Evolutionary conservation across 345 rosid species (phyloP).

Genomic region (Citrus medica): DNA sequence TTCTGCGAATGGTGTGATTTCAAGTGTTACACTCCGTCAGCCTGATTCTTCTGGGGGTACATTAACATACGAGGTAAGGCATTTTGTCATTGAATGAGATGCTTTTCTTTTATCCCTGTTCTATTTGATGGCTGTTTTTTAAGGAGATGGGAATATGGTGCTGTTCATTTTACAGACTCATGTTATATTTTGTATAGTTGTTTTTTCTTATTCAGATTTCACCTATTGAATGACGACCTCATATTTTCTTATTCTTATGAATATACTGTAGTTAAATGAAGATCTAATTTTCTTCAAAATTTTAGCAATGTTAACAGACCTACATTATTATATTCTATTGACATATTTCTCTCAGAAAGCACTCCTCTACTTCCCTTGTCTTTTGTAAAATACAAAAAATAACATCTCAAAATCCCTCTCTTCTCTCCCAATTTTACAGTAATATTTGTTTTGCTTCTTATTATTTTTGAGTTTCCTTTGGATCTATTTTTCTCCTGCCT

Average conservation of each 20-base stretch:
- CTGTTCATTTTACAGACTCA: background rate
- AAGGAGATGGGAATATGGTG: background rate
- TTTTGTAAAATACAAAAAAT: background rate
- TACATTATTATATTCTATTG: background rate
- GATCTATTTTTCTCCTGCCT: background rate
- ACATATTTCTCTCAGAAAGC: background rate
- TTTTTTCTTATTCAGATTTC: background rate
- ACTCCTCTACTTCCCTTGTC: background rate
- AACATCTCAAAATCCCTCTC: background rate
- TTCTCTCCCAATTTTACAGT: background rate
- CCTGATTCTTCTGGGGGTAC: constrained; percentile 99
- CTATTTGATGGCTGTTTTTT: background rate
- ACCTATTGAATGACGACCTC: background rate
- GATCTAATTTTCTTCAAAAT: background rate
- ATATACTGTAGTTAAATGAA: background rate
- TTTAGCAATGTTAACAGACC: background rate
- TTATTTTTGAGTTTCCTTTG: background rate
- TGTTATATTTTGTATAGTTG: background rate
- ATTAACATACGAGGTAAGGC: constrained; percentile 85
- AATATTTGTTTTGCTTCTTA: background rate
- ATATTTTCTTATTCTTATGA: background rate
- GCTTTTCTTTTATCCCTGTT: constrained; percentile 1
- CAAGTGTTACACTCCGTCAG: constrained; percentile 95
- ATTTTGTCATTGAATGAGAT: background rate
- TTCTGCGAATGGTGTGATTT: constrained; percentile 89